Conservation (phyloP, 306 rosid species). For the Quercus alba region DNA sequence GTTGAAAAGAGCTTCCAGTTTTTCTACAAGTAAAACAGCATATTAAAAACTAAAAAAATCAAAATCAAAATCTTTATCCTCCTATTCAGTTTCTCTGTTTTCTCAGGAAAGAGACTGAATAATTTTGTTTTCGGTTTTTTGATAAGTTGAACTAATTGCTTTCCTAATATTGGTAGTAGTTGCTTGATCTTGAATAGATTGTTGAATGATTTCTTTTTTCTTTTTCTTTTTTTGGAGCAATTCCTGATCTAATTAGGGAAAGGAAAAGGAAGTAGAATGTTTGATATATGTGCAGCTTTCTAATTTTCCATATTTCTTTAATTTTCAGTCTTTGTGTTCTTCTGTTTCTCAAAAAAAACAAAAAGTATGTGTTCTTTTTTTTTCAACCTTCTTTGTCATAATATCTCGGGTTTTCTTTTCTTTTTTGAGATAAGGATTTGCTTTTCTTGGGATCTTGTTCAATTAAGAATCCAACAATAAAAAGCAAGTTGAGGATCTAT, state of each 20-base stretch:
- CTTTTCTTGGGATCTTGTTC: neutral
- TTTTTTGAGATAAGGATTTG: neutral
- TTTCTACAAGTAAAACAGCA: neutral
- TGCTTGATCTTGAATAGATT: constrained; percentile 19
- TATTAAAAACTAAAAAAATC: neutral
- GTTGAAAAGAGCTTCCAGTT: neutral
- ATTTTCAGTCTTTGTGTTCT: neutral
- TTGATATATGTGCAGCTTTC: too few relatives aligned
- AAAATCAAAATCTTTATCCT: neutral
- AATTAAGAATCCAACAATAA: neutral
- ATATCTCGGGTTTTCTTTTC: neutral
- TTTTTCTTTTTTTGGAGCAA: too few relatives aligned
- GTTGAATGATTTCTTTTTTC: neutral
- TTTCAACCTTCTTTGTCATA: neutral
- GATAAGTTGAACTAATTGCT: neutral
- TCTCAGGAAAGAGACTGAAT: neutral
- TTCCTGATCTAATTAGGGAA: too few relatives aligned
- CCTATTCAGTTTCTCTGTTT: neutral
- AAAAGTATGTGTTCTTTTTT: neutral
- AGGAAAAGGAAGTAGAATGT: too few relatives aligned
- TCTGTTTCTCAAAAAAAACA: neutral
- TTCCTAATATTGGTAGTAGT: neutral
- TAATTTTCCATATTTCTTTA: neutral
- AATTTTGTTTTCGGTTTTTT: neutral
- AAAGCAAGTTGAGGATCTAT: too few relatives aligned